Evolutionary conservation across 2,329 filamentous ascomycete species (phyloP).

Genomic region (Sphaceloma murrayae): DNA sequence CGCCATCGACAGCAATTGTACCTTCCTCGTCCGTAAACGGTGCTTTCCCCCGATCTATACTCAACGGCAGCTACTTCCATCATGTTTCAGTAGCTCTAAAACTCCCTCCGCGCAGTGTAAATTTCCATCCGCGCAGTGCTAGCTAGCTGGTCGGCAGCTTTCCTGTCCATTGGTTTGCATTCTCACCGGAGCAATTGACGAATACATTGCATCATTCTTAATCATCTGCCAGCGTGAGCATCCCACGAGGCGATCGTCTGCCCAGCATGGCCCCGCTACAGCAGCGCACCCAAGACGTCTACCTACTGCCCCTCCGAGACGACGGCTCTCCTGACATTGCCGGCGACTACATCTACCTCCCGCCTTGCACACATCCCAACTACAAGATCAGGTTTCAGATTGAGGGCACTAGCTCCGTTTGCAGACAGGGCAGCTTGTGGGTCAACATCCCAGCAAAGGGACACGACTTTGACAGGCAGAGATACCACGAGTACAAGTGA

Average conservation of each 20-base stretch:
- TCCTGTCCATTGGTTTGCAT: slow-evolving; percentile 6
- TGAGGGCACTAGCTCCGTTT: slow-evolving; percentile 91
- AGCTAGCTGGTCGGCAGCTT: slow-evolving; percentile 2
- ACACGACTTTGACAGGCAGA: slow-evolving; percentile 63
- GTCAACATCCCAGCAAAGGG: slow-evolving; percentile 82
- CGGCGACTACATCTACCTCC: slow-evolving; percentile 84
- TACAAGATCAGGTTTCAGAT: slow-evolving; percentile 81
- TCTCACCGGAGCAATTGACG: slow-evolving; percentile 10
- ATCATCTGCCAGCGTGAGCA: not conserved
- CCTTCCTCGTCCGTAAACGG: not conserved
- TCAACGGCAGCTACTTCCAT: not conserved
- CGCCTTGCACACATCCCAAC: slow-evolving; percentile 61
- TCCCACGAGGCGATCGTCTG: not conserved
- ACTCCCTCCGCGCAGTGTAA: not conserved
- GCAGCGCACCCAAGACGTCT: slow-evolving; percentile 45
- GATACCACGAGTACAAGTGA: slow-evolving; percentile 84
- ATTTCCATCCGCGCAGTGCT: slow-evolving; percentile 1
- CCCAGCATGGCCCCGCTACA: slow-evolving; percentile 30
- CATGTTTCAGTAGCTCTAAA: slow-evolving; percentile 1
- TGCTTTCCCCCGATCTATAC: not conserved
- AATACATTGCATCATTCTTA: not conserved
- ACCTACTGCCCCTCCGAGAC: slow-evolving; percentile 84
- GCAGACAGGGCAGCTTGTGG: slow-evolving; percentile 88
- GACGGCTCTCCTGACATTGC: slow-evolving; percentile 83
- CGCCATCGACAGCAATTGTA: not conserved